These are phyloP conservation scores for Penicillium brevicompactum DNA, from an alignment of 2,329 filamentous ascomycete species.

Conservation along the genomic window DNA sequence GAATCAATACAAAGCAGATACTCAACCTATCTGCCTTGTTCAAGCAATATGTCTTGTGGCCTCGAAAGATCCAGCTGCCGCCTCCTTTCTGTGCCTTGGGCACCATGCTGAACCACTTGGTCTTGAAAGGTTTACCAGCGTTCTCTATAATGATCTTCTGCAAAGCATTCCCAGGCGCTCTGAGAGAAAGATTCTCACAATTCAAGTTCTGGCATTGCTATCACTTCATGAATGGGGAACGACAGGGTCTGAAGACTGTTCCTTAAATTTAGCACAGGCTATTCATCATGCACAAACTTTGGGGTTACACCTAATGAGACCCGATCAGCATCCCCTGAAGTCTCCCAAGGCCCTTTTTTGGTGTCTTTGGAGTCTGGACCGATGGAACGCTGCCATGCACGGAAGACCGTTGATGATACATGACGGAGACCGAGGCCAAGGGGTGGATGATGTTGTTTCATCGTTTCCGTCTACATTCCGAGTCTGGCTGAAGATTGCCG, in stretches of 20 bases:
- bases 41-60: constrained; percentile 23
- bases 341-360: constrained; percentile 18
- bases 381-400: constrained; percentile 25
- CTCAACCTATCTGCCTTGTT: constrained; percentile 27
- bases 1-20: constrained; percentile 21
- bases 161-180: constrained; percentile 23
- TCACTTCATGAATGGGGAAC: constrained; percentile 36
- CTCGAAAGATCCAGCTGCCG: constrained; percentile 31
- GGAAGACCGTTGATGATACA: constrained; percentile 25
- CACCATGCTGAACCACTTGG: not conserved
- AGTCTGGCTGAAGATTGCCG: constrained; percentile 15
- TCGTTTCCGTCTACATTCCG: constrained; percentile 15
- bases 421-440: constrained; percentile 19
- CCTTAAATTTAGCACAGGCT: constrained; percentile 31
- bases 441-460: constrained; percentile 9
- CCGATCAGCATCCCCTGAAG: constrained; percentile 1
- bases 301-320: constrained; percentile 29
- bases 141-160: constrained; percentile 25
- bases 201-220: constrained; percentile 33
- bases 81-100: constrained; percentile 25
- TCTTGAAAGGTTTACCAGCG: constrained; percentile 11
- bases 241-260: constrained; percentile 33
- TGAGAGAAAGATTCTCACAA: constrained; percentile 28
- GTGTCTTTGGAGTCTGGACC: constrained; percentile 26
- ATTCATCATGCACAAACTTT: constrained; percentile 36